Percentiles rank a stretch among this genome's conserved stretches.
Evolutionary conservation across 768 basidiomycete species (phyloP).

Genomic region (Collybia nuda): DNA sequence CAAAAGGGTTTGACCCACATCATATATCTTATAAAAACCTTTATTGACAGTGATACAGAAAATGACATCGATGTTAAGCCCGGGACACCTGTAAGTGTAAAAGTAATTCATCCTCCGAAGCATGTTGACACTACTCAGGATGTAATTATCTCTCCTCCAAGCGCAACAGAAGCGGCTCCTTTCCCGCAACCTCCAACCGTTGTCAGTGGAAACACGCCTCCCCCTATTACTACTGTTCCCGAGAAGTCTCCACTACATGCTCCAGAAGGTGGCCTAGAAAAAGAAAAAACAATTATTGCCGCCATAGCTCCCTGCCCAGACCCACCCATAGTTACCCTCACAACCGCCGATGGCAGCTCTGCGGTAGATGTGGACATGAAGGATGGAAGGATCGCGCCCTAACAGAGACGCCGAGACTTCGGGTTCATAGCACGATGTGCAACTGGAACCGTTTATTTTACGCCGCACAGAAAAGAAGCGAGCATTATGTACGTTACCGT

Average conservation of each 20-base stretch:
- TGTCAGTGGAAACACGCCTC: conserved; percentile 6
- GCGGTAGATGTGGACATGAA: conserved; percentile 17
- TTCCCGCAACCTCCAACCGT: conserved; percentile 2
- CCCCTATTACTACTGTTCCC: conserved; percentile 10
- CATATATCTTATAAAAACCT: conserved; percentile 3
- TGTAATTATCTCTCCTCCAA: conserved; percentile 3
- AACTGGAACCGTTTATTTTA: background rate
- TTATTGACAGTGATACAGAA: conserved; percentile 14
- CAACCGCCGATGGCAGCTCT: conserved; percentile 6
- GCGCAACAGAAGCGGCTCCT: conserved; percentile 9
- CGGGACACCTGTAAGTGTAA: conserved; percentile 5
- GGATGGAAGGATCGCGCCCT: conserved; percentile 10
- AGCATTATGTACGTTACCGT: background rate
- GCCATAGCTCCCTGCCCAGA: background rate
- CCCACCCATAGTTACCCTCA: conserved; percentile 5
- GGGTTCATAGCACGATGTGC: conserved; percentile 4
- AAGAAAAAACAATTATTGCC: conserved; percentile 7
- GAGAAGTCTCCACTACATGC: conserved; percentile 4
- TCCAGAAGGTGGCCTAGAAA: conserved; percentile 11
- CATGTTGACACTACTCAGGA: conserved; percentile 5
- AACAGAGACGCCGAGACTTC: conserved; percentile 1
- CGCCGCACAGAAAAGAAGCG: background rate
- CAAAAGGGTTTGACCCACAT: conserved; percentile 13
- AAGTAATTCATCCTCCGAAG: conserved; percentile 9
- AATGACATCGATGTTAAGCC: conserved; percentile 8